Conservation (phyloP, 257 asterid species). For the Thymus mandschuricus region DNA sequence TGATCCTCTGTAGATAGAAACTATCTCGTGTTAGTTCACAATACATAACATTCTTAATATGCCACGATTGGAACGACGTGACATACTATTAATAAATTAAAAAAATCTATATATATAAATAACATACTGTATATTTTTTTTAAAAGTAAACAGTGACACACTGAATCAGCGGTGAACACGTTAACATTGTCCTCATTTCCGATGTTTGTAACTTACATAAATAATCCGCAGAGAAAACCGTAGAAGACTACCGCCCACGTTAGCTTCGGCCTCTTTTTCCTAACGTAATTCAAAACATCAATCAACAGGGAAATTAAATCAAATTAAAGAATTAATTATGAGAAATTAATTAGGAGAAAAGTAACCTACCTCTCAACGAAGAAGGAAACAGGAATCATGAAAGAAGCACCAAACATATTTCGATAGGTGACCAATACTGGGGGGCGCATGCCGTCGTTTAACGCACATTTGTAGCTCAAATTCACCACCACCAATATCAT, state of each 20-base stretch:
- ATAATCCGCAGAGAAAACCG: constrained; percentile 59
- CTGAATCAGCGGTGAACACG: too few species aligned
- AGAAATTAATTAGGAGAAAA: neutral
- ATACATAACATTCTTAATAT: too few species aligned
- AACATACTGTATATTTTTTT: too few species aligned
- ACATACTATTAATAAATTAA: too few species aligned
- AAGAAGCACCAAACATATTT: constrained; percentile 60
- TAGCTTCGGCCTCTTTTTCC: constrained; percentile 66
- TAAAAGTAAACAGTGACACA: too few species aligned
- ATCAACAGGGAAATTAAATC: neutral
- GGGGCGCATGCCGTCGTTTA: constrained; percentile 59
- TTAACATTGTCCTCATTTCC: too few species aligned
- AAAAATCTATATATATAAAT: too few species aligned
- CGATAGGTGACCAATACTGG: constrained; percentile 54
- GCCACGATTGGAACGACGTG: too few species aligned
- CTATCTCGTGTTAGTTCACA: too few species aligned
- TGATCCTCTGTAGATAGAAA: constrained; percentile 49
- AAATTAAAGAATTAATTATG: neutral
- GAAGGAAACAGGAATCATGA: constrained; percentile 55
- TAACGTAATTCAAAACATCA: constrained; percentile 3
- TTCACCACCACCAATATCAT: constrained; percentile 40
- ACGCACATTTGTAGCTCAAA: constrained; percentile 52
- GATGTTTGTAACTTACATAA: constrained; percentile 37
- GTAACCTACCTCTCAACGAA: constrained; percentile 62
- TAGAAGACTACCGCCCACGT: constrained; percentile 47